Percentiles rank a stretch among this genome's conserved stretches.
Evolutionary conservation across 257 asterid species (phyloP).

Genomic region (Przewalskia tangutica): DNA sequence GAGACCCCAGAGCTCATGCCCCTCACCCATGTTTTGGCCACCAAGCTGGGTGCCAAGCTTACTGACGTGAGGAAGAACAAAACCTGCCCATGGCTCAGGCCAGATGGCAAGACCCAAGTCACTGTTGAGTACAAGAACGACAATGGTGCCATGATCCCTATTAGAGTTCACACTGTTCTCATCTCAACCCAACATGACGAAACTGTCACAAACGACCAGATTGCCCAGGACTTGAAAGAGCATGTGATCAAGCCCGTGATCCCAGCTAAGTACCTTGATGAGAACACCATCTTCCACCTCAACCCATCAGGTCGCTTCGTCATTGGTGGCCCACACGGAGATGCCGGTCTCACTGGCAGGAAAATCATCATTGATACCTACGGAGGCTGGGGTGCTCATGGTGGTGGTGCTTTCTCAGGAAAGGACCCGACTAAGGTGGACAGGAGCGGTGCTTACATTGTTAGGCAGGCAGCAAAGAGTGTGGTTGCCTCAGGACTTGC

Average conservation of each 20-base stretch:
- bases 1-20: constrained; percentile 95
- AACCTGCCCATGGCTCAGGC: constrained; percentile 81
- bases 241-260: constrained; percentile 79
- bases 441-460: constrained; percentile 83
- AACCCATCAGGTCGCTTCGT: constrained; percentile 88
- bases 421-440: constrained; percentile 92
- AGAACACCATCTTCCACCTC: constrained; percentile 75
- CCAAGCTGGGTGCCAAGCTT: constrained; percentile 86
- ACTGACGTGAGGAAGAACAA: constrained; percentile 89
- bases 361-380: constrained; percentile 81
- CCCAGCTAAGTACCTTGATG: constrained; percentile 74
- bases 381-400: constrained; percentile 96
- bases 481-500: constrained; percentile 86
- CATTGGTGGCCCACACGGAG: constrained; percentile 91
- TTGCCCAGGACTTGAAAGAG: constrained; percentile 64
- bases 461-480: constrained; percentile 93
- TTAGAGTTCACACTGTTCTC: constrained; percentile 79
- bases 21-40: constrained; percentile 83
- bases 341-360: constrained; percentile 86
- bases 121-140: constrained; percentile 82
- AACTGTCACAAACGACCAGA: constrained; percentile 70
- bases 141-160: constrained; percentile 76
- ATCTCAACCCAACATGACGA: constrained; percentile 90
- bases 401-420: constrained; percentile 91
- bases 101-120: constrained; percentile 88